Evolutionary conservation across 129 eudicot genomes (phyloP).

Genomic region (Sambucus nigra): DNA sequence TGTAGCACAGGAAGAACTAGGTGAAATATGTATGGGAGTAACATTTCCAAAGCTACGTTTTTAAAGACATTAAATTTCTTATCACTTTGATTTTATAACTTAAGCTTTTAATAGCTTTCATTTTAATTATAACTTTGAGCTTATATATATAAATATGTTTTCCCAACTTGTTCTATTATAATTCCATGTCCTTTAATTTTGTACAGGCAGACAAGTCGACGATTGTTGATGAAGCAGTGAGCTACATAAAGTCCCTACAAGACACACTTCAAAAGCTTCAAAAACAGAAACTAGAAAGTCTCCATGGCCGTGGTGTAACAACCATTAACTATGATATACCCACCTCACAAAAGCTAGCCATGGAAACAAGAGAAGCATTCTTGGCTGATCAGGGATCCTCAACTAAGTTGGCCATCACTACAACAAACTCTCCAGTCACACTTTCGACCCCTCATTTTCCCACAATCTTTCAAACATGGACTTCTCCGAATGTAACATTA

Average conservation of each 20-base stretch:
- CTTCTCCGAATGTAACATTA: slow-evolving; percentile 56
- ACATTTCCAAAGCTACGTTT: no score
- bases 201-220: slow-evolving; percentile 82
- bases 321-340: slow-evolving; percentile 9
- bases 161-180: no score
- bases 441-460: slow-evolving; percentile 19
- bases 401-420: slow-evolving; percentile 5
- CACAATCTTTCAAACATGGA: slow-evolving; percentile 51
- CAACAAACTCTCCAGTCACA: slow-evolving; percentile 14
- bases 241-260: slow-evolving; percentile 45
- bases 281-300: slow-evolving; percentile 41
- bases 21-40: no score
- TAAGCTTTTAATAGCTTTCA: background rate
- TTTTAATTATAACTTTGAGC: background rate
- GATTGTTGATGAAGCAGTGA: slow-evolving; percentile 78
- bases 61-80: no score
- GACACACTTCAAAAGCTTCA: slow-evolving; percentile 52
- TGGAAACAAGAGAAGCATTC: slow-evolving; percentile 55
- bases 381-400: slow-evolving; percentile 54
- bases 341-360: slow-evolving; percentile 10
- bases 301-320: slow-evolving; percentile 27
- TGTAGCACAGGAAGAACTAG: no score
- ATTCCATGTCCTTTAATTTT: background rate
- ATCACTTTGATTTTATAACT: no score
- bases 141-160: no score